These are phyloP conservation scores for Rehmannia glutinosa DNA, from an alignment of 257 asterid genomes.

Conservation along the genomic window DNA sequence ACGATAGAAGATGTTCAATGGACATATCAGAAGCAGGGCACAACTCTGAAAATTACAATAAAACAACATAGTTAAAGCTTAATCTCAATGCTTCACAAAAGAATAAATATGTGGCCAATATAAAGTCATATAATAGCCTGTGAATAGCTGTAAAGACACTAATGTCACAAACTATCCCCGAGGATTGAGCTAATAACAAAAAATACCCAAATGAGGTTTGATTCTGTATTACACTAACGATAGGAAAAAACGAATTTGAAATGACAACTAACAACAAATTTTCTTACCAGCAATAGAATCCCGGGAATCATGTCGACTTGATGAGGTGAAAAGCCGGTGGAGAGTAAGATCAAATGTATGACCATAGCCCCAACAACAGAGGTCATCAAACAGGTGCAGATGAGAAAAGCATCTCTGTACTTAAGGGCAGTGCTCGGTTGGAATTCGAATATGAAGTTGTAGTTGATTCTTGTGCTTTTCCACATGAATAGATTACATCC, in stretches of 20 bases:
- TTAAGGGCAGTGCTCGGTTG: conserved; percentile 61
- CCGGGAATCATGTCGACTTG: conserved; percentile 72
- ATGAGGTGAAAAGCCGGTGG: conserved; percentile 41
- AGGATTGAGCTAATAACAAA: too few relatives aligned
- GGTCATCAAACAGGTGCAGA: conserved; percentile 80
- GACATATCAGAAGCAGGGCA: conserved; percentile 54
- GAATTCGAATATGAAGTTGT: conserved; percentile 86
- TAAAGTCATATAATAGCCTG: too few relatives aligned
- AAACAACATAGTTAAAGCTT: background rate
- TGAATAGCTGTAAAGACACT: too few relatives aligned
- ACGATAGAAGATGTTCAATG: conserved; percentile 74
- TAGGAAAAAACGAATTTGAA: background rate
- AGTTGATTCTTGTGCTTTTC: conserved; percentile 80
- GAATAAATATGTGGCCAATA: too few relatives aligned
- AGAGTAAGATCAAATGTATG: conserved; percentile 70
- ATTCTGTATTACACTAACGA: too few relatives aligned
- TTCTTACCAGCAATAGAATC: conserved; percentile 61
- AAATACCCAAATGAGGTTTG: too few relatives aligned
- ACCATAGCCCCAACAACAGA: conserved; percentile 75
- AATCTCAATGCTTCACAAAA: background rate
- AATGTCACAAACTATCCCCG: too few relatives aligned
- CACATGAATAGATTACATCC: conserved; percentile 90
- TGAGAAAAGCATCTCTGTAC: conserved; percentile 85
- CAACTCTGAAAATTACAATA: conserved; percentile 37
- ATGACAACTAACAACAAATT: background rate